phyloP scores from a whole-genome alignment of 495 filamentous ascomycete genomes.

The Cercophora sp. region DNA sequence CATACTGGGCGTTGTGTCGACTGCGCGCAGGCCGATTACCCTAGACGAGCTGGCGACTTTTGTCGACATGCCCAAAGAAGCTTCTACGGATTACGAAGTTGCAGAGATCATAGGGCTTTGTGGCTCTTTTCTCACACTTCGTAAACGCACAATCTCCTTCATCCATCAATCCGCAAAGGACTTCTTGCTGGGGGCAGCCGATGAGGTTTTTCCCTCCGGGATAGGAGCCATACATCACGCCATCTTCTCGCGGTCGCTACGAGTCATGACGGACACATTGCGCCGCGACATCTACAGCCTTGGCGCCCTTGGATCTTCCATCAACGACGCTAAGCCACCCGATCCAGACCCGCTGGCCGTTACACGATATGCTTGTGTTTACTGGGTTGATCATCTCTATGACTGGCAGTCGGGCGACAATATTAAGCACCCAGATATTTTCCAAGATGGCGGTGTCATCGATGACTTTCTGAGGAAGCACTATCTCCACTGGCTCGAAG shows the following conservation, averaged over 20 bases:
- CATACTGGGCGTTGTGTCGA: conserved; percentile 11
- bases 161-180: conserved; percentile 43
- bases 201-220: conserved; percentile 2
- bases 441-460: background rate
- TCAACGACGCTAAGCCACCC: conserved; percentile 15
- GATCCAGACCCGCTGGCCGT: conserved; percentile 29
- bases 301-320: conserved; percentile 2
- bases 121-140: conserved; percentile 30
- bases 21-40: conserved; percentile 21
- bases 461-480: background rate
- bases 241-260: conserved; percentile 29
- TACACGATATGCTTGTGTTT: conserved; percentile 33
- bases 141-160: conserved; percentile 26
- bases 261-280: conserved; percentile 15
- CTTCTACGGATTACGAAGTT: background rate
- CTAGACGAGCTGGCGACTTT: conserved; percentile 19
- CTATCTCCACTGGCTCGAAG: background rate
- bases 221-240: conserved; percentile 22
- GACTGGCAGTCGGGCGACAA: background rate
- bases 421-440: background rate
- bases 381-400: background rate
- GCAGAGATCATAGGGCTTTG: conserved; percentile 18
- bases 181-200: conserved; percentile 18
- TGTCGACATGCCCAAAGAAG: conserved; percentile 5
- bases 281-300: conserved; percentile 21